Conservation (phyloP, 1,284 basidiomycete genomes). For the Heliocybe sulcata region DNA sequence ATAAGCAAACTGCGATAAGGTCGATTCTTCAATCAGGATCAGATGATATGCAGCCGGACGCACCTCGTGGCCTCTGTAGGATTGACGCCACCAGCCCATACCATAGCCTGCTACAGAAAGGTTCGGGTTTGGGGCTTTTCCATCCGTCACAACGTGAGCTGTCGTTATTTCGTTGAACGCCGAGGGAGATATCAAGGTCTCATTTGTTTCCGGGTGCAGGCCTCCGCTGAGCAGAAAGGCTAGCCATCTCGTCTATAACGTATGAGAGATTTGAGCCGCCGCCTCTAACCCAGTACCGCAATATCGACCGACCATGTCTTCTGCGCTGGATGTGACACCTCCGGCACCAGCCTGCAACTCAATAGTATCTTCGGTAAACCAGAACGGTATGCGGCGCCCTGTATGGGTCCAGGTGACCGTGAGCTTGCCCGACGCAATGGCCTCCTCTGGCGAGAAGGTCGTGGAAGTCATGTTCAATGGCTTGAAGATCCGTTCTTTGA, state of each 20-base stretch:
- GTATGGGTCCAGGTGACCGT: constrained; percentile 24
- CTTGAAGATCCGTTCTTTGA: constrained; percentile 20
- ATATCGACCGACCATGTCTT: constrained; percentile 25
- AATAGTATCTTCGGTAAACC: constrained; percentile 16
- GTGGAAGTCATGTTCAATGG: constrained; percentile 26
- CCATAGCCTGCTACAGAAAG: constrained; percentile 21
- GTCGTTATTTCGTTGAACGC: constrained; percentile 19
- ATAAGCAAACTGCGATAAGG: constrained; percentile 15
- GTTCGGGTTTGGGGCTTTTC: constrained; percentile 3
- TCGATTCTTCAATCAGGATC: not conserved
- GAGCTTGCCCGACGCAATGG: constrained; percentile 21
- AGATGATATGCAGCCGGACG: not conserved
- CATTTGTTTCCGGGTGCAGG: constrained; percentile 12
- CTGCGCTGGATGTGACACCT: constrained; percentile 24
- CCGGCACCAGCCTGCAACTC: constrained; percentile 24
- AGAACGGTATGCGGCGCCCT: constrained; percentile 22
- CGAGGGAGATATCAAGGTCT: constrained; percentile 18
- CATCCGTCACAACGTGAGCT: constrained; percentile 14
- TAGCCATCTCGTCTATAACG: constrained; percentile 25
- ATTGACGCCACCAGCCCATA: constrained; percentile 24
- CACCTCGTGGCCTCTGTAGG: constrained; percentile 27
- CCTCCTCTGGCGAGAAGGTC: constrained; percentile 27
- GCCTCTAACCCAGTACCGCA: not conserved
- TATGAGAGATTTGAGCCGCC: not conserved
- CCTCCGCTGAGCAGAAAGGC: constrained; percentile 21